Percentiles rank a stretch among this genome's conserved stretches.
Conservation (phyloP, 2,329 filamentous ascomycete genomes). For the Aspergillus quadrilineatus region DNA sequence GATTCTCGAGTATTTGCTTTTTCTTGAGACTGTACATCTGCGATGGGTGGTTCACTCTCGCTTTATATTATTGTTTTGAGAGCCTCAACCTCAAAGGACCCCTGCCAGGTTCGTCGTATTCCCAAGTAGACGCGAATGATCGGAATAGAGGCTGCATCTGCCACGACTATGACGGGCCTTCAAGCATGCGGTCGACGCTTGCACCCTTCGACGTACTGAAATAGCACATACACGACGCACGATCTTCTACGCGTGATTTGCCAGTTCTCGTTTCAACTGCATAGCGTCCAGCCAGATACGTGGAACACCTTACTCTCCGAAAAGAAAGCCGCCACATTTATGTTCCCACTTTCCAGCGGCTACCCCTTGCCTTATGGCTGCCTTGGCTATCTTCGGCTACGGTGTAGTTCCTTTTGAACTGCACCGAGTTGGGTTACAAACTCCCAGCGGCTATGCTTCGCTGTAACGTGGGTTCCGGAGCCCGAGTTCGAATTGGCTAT, state of each 20-base stretch:
- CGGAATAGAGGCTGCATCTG: no score
- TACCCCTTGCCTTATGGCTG: background rate
- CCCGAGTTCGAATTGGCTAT: background rate
- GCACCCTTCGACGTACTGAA: no score
- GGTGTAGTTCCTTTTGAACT: background rate
- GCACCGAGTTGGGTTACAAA: background rate
- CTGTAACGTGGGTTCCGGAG: background rate
- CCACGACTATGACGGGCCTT: no score
- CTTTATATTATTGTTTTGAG: no score
- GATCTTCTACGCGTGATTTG: background rate
- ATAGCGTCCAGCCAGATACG: background rate
- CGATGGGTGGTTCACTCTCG: no score
- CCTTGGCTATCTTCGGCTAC: background rate
- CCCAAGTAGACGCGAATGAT: no score
- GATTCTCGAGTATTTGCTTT: background rate
- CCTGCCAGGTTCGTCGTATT: no score
- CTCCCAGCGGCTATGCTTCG: background rate
- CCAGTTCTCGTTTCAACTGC: background rate
- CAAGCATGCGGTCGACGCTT: no score
- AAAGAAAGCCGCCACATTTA: background rate
- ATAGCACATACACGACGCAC: background rate
- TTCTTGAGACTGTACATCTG: background rate
- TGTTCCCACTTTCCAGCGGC: background rate
- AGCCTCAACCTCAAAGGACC: no score
- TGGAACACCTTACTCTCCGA: background rate